phyloP scores from a whole-genome alignment of 805 yeast genomes.

The Clavispora santaluciae region DNA sequence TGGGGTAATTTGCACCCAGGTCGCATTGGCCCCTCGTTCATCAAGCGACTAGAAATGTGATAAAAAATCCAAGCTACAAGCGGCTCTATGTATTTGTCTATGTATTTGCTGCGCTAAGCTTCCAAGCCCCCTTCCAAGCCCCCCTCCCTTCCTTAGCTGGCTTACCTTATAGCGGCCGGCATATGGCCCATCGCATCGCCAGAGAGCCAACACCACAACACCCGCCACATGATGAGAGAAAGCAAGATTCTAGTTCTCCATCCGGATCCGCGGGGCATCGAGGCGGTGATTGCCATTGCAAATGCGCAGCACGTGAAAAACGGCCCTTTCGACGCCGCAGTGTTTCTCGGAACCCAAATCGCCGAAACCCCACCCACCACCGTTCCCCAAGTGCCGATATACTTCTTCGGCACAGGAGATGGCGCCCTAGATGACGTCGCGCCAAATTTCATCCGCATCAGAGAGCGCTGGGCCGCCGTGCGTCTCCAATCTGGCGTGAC shows the following conservation, averaged over 20 bases:
- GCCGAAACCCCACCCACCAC: conserved; percentile 17
- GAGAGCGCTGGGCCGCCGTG: conserved; percentile 27
- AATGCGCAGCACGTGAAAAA: conserved; percentile 49
- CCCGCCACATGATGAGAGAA: conserved; percentile 3
- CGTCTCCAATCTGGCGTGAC: conserved; percentile 42
- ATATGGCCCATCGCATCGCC: neutral
- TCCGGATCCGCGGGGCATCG: conserved; percentile 39
- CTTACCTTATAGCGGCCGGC: too few relatives aligned
- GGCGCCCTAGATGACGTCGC: conserved; percentile 21
- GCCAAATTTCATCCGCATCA: conserved; percentile 26
- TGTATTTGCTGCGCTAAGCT: too few relatives aligned
- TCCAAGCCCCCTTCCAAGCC: too few relatives aligned
- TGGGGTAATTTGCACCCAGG: too few relatives aligned
- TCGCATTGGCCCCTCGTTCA: too few relatives aligned
- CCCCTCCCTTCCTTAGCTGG: too few relatives aligned
- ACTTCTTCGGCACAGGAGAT: conserved; percentile 20
- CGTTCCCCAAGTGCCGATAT: conserved; percentile 19
- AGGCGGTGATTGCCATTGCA: conserved; percentile 41
- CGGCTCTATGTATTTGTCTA: too few relatives aligned
- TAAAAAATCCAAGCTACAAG: too few relatives aligned
- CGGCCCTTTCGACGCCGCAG: conserved; percentile 59
- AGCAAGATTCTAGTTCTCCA: conserved; percentile 41
- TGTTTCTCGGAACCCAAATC: conserved; percentile 43
- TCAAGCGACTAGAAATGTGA: too few relatives aligned
- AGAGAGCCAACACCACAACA: neutral